Evolutionary conservation across 1,139 yeast species (phyloP), one percentile per base, ranked within the genome.

Genomic region (Diutina neorugosa): DNA sequence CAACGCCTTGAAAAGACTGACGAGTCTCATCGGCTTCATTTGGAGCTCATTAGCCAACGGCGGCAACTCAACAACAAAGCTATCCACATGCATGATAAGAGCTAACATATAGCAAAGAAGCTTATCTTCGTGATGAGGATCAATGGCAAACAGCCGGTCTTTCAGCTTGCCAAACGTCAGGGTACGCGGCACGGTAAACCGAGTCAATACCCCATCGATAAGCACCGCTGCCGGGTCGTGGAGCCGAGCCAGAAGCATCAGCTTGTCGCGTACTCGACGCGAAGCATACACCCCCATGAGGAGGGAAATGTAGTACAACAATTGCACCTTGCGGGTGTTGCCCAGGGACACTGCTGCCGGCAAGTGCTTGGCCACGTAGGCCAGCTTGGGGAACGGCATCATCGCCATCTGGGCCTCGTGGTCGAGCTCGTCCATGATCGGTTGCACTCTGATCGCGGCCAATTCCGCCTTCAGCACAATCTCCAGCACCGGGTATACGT

Each of bases 21-120:
- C 78, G 55, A 90, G 69, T 63, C 81, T 83, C 5, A 90, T 77
- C 25, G 96, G 93, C 64, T 89, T 89, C 64, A 90, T 69, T 54
- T 89, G 85, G 55, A 93, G 74, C 65, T 91, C 98, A 59, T 84
- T 82, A 2, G 96, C 91, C 60, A 93, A 70, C 21, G 96, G 95
- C 7, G 86, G 78, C 49, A 90, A 70, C 61, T 88, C 95, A 23
- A 89, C 79, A 57, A 80, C 71, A 69, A 82, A 93, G 59, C 80
- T 82, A 64, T 88, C 90, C 55, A 91, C 74, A 65, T 86, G 91
- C 65, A 94, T 71, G 52, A 87, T 74, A 52, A 86, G 68, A 7
- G 86, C 86, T 57, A 93, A 71, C 53, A 90, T 73, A 68, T 82
- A 86, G 66, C 96, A 86, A 59, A 93, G 72, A 52, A 93, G 73